Base-by-base conservation (phyloP, 805 yeast species). In the Yamadazyma sp. region DNA sequence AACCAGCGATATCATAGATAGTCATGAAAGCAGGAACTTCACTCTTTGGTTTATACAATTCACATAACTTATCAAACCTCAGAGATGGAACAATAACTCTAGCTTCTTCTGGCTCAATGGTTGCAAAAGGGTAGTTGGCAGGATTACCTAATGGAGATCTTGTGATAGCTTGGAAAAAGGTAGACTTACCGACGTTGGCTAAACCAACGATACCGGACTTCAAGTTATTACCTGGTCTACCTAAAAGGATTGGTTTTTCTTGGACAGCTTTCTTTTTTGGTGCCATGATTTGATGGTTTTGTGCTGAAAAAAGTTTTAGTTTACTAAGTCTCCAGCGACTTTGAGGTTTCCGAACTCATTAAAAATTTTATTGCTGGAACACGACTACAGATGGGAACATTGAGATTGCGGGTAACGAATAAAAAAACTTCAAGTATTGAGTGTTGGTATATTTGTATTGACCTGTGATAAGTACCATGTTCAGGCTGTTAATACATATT, bases 71-170 rank as follows among this genome's bases (percentile, higher is more conserved):
- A 54, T 91, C 95, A 55, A 93, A 80, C 62, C 95, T 80, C 45
- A 84, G 77, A 44, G 95, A 86, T 54, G 96, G 96, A 44, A 93
- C 98, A 49, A 82, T 79, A 38, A 91, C 96, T 61, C 95, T 80
- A 32, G 98, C 96, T 71, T 91, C 96, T 70, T 93, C 98, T 38
- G 99, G 98, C 53, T 91, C 96, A 60, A 88, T 88, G 40, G 99
- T 91, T 28, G 99, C 99, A 61, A 88, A 91, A 17, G 99, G 99
- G 63, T 90, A 91, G 65, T 91, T 91, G 42, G 98, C 99, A 40
- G 99, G 98, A 70, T 77, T 89, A 46, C 99, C 98, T 50, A 93
- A 71, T 32, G 90, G 88, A 51, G 90, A 87, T 67, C 82, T 80
- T 40, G 98, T 91, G 57, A 93, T 84, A 40, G 96, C 96, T 67